phyloP scores from a whole-genome alignment of 2,329 filamentous ascomycete species.

The Davidsoniella neocaledoniae region DNA sequence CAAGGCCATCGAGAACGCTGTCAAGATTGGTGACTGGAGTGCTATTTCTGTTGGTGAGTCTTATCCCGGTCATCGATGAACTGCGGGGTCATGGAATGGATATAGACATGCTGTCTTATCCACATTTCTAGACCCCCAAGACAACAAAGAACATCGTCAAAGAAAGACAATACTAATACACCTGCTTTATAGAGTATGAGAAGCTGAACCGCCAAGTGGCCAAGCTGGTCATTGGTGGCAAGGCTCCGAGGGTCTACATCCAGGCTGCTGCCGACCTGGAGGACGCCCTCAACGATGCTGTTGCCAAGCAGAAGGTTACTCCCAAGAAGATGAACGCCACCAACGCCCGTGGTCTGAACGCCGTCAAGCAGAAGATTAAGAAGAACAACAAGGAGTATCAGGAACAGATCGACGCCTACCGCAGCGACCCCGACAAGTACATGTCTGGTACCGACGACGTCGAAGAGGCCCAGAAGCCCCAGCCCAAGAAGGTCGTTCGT shows the following conservation, averaged over 20 bases:
- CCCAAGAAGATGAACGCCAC: constrained; percentile 98
- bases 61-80: background rate
- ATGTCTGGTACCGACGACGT: constrained; percentile 70
- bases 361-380: constrained; percentile 95
- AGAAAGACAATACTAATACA: constrained; percentile 1
- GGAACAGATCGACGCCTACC: constrained; percentile 72
- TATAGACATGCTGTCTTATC: background rate
- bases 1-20: constrained; percentile 82
- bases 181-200: constrained; percentile 55
- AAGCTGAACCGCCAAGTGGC: constrained; percentile 76
- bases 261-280: constrained; percentile 87
- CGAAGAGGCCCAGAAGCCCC: constrained; percentile 27
- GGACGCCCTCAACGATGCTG: constrained; percentile 82
- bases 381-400: constrained; percentile 96
- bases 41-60: constrained; percentile 70
- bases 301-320: constrained; percentile 89
- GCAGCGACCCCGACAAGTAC: constrained; percentile 68
- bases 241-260: constrained; percentile 79
- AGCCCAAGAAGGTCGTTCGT: constrained; percentile 25
- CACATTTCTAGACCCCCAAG: background rate
- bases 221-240: constrained; percentile 61
- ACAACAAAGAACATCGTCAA: background rate
- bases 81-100: background rate
- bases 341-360: constrained; percentile 84
- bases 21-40: constrained; percentile 96